A percentile compares a stretch with the other conserved stretches of the same genome.
phyloP scores from a whole-genome alignment of 2,329 filamentous ascomycete genomes.

The Talaromyces atroroseus region DNA sequence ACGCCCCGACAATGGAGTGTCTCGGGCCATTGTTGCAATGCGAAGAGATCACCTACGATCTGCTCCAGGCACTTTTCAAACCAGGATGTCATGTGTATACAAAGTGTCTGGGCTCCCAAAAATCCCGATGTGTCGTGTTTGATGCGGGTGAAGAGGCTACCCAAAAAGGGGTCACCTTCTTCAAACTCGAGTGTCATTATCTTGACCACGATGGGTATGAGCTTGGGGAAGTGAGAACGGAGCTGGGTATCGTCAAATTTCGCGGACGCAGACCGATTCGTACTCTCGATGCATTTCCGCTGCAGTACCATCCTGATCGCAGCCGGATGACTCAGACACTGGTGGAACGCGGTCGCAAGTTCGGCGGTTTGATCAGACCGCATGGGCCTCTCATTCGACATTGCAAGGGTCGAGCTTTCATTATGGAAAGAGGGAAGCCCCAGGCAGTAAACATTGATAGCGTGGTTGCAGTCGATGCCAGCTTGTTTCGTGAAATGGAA shows the following conservation, averaged over 20 bases:
- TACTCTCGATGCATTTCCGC: constrained; percentile 27
- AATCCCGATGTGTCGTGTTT: constrained; percentile 20
- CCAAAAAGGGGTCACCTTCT: constrained; percentile 17
- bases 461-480: constrained; percentile 18
- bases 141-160: constrained; percentile 19
- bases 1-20: too few species aligned
- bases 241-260: constrained; percentile 23
- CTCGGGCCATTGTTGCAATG: too few species aligned
- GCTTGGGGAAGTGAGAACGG: constrained; percentile 17
- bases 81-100: too few species aligned
- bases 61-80: too few species aligned
- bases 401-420: constrained; percentile 29
- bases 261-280: constrained; percentile 25
- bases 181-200: background rate
- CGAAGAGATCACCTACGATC: too few species aligned
- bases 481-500: constrained; percentile 21
- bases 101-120: too few species aligned
- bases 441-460: constrained; percentile 20
- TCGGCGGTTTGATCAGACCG: constrained; percentile 15
- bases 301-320: constrained; percentile 22
- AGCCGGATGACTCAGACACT: background rate
- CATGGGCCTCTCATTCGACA: constrained; percentile 23
- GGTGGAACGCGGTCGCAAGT: background rate
- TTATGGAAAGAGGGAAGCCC: constrained; percentile 23
- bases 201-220: background rate